A percentile compares a stretch with the other conserved stretches of the same genome.
phyloP scores from a whole-genome alignment of 257 asterid genomes.

The Nyctanthes arbortristis region DNA sequence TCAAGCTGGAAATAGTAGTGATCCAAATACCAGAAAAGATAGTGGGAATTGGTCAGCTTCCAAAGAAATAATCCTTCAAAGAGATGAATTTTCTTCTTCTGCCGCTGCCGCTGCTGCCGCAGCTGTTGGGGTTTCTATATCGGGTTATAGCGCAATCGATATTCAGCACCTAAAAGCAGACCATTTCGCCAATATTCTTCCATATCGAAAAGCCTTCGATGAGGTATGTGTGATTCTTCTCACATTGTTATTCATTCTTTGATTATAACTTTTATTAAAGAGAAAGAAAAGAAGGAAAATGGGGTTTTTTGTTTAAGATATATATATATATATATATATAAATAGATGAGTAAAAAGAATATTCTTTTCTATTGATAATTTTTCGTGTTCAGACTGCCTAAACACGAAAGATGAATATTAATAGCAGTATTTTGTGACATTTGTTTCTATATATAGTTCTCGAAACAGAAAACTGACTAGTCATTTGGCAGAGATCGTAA shows the following conservation, averaged over 20 bases:
- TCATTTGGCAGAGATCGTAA: background rate
- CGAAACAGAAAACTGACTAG: conserved; percentile 4
- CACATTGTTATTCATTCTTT: too few species aligned
- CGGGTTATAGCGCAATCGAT: conserved; percentile 49
- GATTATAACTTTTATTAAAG: too few species aligned
- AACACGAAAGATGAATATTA: too few species aligned
- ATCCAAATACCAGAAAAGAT: conserved; percentile 42
- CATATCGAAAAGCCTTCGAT: conserved; percentile 70
- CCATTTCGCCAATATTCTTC: conserved; percentile 66
- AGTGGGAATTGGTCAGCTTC: conserved; percentile 57
- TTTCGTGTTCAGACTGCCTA: too few species aligned
- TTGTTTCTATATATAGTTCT: background rate
- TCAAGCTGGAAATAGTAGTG: conserved; percentile 26
- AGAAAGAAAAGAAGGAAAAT: too few species aligned
- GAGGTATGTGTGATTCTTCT: too few species aligned
- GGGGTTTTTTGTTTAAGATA: too few species aligned
- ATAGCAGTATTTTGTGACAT: background rate
- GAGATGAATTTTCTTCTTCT: conserved; percentile 54
- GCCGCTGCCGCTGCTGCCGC: conserved; percentile 18
- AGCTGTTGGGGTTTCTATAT: conserved; percentile 35
- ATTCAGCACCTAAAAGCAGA: conserved; percentile 73
- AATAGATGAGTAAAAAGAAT: too few species aligned
- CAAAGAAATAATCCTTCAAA: conserved; percentile 50
- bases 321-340: too few species aligned
- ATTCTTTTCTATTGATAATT: too few species aligned